Conservation (phyloP, 148 eudicot species). For the Simmondsia chinensis region DNA sequence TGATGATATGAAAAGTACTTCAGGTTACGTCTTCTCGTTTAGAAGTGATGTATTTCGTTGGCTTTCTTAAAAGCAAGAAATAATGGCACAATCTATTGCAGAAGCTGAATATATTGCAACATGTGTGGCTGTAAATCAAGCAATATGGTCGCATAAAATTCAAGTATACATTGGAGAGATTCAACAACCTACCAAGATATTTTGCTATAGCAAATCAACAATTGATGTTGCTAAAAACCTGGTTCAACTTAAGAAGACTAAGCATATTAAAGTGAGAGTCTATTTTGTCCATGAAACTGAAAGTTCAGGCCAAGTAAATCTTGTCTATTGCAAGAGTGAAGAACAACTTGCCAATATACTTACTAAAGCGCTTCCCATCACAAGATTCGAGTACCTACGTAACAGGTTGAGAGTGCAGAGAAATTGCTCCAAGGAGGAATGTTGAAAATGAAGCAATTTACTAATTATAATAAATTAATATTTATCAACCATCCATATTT, state of each 20-base stretch:
- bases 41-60: background rate
- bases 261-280: no score
- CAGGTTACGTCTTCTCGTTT: background rate
- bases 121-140: background rate
- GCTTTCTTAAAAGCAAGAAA: constrained; percentile 1
- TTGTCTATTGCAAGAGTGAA: no score
- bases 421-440: no score
- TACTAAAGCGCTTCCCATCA: no score
- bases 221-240: background rate
- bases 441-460: no score
- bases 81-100: background rate
- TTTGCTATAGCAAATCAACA: background rate
- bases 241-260: background rate
- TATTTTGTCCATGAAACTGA: no score
- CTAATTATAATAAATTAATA: no score
- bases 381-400: no score
- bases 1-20: background rate
- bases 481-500: no score
- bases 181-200: background rate
- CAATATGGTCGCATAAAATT: background rate
- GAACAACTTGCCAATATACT: no score
- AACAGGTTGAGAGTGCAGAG: no score
- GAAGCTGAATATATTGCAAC: background rate
- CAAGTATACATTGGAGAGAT: background rate
- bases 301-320: no score